A percentile compares a stretch with the other conserved stretches of the same genome.
Evolutionary conservation across 495 filamentous ascomycete genomes (phyloP).

Genomic region (Penicillium roqueforti): DNA sequence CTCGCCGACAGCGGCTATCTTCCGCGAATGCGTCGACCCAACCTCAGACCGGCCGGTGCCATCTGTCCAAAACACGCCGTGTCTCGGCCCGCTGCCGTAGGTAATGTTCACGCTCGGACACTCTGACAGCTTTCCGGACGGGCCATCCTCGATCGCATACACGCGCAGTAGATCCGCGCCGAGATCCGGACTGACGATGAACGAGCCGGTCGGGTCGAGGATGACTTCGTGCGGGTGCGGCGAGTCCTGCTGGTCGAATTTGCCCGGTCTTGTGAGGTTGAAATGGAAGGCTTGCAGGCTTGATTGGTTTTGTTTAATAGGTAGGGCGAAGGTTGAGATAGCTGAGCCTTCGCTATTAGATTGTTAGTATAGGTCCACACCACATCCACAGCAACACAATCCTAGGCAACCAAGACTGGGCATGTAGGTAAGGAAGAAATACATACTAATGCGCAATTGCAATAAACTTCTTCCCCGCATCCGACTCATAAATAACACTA

Average conservation of each 20-base stretch:
- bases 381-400: not conserved
- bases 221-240: slow-evolving; percentile 69
- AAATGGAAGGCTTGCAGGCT: slow-evolving; percentile 50
- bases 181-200: slow-evolving; percentile 64
- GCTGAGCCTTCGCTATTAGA: slow-evolving; percentile 29
- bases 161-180: slow-evolving; percentile 67
- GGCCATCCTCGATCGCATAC: slow-evolving; percentile 51
- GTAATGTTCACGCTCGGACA: slow-evolving; percentile 30
- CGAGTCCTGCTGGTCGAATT: slow-evolving; percentile 54
- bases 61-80: slow-evolving; percentile 54
- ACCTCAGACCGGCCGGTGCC: slow-evolving; percentile 1
- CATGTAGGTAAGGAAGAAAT: not conserved
- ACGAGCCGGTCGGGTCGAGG: slow-evolving; percentile 64
- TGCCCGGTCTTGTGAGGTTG: slow-evolving; percentile 45
- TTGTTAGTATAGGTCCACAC: slow-evolving; percentile 12
- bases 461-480: slow-evolving; percentile 29
- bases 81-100: slow-evolving; percentile 62
- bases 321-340: slow-evolving; percentile 37
- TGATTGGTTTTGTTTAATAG: slow-evolving; percentile 17
- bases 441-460: slow-evolving; percentile 48
- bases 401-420: not conserved
- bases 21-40: slow-evolving; percentile 13
- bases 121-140: slow-evolving; percentile 25
- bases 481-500: slow-evolving; percentile 34
- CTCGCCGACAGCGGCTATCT: slow-evolving; percentile 22